Evolutionary conservation across 1,284 basidiomycete genomes (phyloP).

Genomic region (Coniophora puteana): DNA sequence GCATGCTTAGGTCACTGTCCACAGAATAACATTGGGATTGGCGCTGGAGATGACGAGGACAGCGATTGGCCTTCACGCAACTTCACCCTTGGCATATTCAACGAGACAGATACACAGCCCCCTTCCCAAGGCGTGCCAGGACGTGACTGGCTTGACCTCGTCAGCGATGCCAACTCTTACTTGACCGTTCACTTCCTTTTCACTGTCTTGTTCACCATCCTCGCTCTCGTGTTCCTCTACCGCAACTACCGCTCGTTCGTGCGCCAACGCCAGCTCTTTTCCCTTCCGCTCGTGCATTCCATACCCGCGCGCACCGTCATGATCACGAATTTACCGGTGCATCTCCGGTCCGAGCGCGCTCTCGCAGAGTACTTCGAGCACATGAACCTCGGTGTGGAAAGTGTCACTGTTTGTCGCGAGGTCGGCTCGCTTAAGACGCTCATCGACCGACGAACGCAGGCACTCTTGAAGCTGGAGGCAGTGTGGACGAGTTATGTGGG

Average conservation of each 20-base stretch:
- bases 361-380: conserved; percentile 94
- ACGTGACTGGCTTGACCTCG: conserved; percentile 77
- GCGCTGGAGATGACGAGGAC: conserved; percentile 54
- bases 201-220: conserved; percentile 88
- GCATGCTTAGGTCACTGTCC: conserved; percentile 20
- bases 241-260: conserved; percentile 90
- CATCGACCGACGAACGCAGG: conserved; percentile 75
- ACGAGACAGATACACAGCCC: conserved; percentile 28
- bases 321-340: conserved; percentile 77
- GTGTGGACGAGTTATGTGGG: conserved; percentile 92
- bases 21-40: conserved; percentile 72
- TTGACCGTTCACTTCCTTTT: conserved; percentile 87
- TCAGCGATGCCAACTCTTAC: conserved; percentile 84
- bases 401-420: conserved; percentile 86
- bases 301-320: conserved; percentile 93
- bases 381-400: conserved; percentile 79
- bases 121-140: too few relatives aligned
- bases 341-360: conserved; percentile 80
- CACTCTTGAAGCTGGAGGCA: conserved; percentile 74
- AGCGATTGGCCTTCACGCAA: conserved; percentile 42
- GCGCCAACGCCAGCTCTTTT: conserved; percentile 89
- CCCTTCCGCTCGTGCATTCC: conserved; percentile 90
- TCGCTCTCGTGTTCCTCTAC: conserved; percentile 84
- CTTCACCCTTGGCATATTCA: conserved; percentile 12
- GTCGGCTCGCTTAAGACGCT: conserved; percentile 72